Evolutionary conservation across 495 filamentous ascomycete genomes (phyloP).

Genomic region (Xylaria scruposa): DNA sequence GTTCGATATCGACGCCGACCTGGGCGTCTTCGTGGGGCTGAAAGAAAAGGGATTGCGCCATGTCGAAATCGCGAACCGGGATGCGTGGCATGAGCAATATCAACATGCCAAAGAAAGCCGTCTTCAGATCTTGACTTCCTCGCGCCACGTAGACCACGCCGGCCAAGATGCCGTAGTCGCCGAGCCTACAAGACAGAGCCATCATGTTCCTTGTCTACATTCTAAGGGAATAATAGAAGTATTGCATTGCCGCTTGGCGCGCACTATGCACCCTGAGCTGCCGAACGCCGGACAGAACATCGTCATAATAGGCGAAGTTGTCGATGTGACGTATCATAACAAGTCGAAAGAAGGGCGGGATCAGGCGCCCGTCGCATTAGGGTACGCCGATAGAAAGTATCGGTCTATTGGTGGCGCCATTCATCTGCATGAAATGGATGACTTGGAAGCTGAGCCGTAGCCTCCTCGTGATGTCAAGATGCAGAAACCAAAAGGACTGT

Average conservation of each 20-base stretch:
- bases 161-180: neutral
- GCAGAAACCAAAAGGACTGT: neutral
- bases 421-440: neutral
- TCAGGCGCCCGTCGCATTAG: constrained; percentile 5
- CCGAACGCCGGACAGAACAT: constrained; percentile 20
- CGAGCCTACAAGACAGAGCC: constrained; percentile 1
- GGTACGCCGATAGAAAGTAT: constrained; percentile 26
- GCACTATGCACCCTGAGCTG: constrained; percentile 20
- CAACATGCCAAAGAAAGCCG: constrained; percentile 17
- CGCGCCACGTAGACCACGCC: neutral
- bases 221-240: constrained; percentile 21
- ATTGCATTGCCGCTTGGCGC: constrained; percentile 22
- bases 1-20: constrained; percentile 20
- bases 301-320: constrained; percentile 25
- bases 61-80: constrained; percentile 21
- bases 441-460: neutral
- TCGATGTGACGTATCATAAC: constrained; percentile 2
- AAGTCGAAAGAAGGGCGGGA: neutral
- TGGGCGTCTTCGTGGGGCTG: constrained; percentile 19
- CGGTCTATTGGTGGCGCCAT: constrained; percentile 14
- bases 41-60: constrained; percentile 2
- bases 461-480: neutral
- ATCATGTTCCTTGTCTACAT: constrained; percentile 16
- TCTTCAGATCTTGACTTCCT: neutral
- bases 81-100: constrained; percentile 23